Base-by-base conservation (phyloP, 495 filamentous ascomycete species). In the Penicillium macrosclerotiorum region DNA sequence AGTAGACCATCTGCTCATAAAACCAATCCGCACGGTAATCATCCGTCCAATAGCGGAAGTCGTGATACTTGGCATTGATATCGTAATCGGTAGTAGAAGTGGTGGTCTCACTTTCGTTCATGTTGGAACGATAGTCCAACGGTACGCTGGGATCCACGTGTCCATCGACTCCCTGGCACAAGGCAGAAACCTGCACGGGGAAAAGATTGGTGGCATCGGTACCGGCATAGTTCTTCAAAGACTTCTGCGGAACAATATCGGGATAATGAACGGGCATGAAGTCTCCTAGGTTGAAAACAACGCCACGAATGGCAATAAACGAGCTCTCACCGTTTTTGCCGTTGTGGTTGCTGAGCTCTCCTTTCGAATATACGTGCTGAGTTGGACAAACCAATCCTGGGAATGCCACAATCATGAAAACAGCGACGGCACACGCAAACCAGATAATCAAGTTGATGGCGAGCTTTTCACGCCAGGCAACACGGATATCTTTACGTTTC, bases 401-500 rank as follows among this genome's bases (percentile, higher is more conserved):
- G 64, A 98, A 94, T 55, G 81, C 78, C 43, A 96, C 83, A 60
- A 86, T 82, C 76, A 99, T 88, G 76, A 97, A 99, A 34, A 86
- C 76, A 3, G 88, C 81, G 52, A 87, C 71, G 35, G 69, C 71
- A 67, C 93, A 97, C 56, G 75, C 76, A 49, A 92, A 77, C 93
- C 93, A 99, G 60, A 99, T 99, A 65, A 97, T 79, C 52, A 97
- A 67, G 73, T 99, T 99, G 77, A 99, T 99, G 25, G 93, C 93
- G 44, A 97, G 67, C 75, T 98, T 98, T 63, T 98, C 93, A 48
- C 93, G 80, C 93, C 93, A 98, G 3, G 93, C 93, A 51, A 84
- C 75, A 33, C 89, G 86, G n/a, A 98, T 81, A 59, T 98, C 93
- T 63, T 92, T 92, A 35, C 93, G 85, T 53, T 84, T 82, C 85